phyloP scores from a whole-genome alignment of 2,329 filamentous ascomycete genomes.

The Chalara sp. region DNA sequence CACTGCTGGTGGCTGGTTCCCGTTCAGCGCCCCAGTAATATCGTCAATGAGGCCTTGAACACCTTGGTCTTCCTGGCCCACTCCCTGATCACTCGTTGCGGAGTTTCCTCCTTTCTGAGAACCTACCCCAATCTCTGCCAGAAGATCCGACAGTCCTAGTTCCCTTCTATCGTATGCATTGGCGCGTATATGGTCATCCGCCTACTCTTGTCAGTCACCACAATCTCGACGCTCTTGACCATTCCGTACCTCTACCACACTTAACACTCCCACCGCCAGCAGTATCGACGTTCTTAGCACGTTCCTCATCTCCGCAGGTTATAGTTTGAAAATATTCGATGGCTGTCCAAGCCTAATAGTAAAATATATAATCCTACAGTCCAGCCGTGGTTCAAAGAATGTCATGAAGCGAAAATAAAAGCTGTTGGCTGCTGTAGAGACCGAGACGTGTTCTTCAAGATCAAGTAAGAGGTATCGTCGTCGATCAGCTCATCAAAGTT shows the following conservation, averaged over 20 bases:
- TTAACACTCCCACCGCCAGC: constrained; percentile 12
- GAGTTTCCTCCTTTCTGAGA: constrained; percentile 1
- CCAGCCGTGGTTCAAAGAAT: constrained; percentile 22
- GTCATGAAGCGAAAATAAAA: background rate
- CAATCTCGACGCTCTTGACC: background rate
- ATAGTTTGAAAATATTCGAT: constrained; percentile 2
- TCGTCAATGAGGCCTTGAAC: too few relatives aligned
- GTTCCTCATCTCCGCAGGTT: constrained; percentile 15
- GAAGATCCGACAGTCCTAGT: constrained; percentile 13
- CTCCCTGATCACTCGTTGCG: background rate
- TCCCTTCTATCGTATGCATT: constrained; percentile 5
- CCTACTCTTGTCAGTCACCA: constrained; percentile 2
- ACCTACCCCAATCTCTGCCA: constrained; percentile 15
- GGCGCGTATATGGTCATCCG: constrained; percentile 5
- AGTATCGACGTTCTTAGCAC: constrained; percentile 16
- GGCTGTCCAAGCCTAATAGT: constrained; percentile 3
- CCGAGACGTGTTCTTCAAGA: background rate
- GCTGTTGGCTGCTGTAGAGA: background rate
- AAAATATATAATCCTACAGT: constrained; percentile 18
- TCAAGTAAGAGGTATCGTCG: background rate
- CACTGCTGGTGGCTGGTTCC: too few relatives aligned
- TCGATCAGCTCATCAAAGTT: too few relatives aligned
- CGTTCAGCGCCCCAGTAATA: too few relatives aligned
- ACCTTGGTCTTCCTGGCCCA: background rate
- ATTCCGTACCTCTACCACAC: constrained; percentile 15